Evolutionary conservation across 108 stramenopile species (phyloP).

Genomic region (Nannochloropsis oceanica): DNA sequence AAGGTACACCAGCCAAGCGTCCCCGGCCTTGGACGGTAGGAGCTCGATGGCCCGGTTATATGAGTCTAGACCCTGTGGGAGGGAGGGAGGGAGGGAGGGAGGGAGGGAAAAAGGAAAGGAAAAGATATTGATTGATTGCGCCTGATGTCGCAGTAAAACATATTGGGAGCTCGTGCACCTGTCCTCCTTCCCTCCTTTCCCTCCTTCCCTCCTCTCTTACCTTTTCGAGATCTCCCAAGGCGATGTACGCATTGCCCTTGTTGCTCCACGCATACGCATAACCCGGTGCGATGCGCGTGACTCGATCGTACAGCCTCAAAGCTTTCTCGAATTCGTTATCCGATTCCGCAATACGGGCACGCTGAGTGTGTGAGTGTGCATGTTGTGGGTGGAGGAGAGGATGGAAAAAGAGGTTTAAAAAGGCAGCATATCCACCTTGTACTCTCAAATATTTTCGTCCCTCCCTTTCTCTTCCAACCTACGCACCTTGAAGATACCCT

Average conservation of each 20-base stretch:
- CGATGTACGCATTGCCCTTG: conserved; percentile 17
- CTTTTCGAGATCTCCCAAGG: conserved; percentile 9
- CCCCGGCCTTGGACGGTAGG: background rate
- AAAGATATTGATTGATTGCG: background rate
- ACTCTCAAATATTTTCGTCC: too few species aligned
- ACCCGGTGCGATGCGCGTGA: conserved; percentile 15
- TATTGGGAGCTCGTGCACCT: conserved; percentile 1
- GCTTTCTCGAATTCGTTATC: background rate
- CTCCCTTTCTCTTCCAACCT: background rate
- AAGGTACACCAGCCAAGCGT: background rate
- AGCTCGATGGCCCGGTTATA: background rate
- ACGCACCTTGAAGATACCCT: background rate
- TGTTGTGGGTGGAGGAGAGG: too few species aligned
- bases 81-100: background rate
- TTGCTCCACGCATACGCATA: conserved; percentile 31
- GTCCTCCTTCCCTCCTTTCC: background rate
- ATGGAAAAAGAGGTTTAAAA: too few species aligned
- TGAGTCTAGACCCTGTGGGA: background rate
- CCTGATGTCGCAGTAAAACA: conserved; percentile 1
- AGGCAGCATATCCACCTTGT: too few species aligned
- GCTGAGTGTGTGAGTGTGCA: background rate
- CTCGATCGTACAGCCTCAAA: background rate
- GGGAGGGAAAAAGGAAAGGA: background rate
- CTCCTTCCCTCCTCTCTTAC: conserved; percentile 1
- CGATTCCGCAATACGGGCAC: background rate